These are phyloP conservation scores for Bocquillonia castaneifolia DNA, from an alignment of 441 rosid genomes.

Conservation along the genomic window DNA sequence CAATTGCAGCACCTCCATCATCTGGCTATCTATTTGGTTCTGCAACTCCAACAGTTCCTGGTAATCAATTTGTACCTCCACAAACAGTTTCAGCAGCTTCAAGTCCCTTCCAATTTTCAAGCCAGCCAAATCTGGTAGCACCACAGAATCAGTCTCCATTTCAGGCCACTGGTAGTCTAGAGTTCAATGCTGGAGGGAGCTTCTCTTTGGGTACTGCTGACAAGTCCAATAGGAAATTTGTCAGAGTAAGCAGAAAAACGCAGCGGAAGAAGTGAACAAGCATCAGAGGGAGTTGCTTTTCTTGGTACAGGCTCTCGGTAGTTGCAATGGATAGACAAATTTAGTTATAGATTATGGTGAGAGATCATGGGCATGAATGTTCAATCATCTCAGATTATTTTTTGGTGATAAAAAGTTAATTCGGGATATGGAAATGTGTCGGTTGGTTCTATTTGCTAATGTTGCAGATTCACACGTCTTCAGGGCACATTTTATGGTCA, in stretches of 20 bases:
- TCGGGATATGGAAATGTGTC: slow-evolving; percentile 8
- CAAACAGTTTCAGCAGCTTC: slow-evolving; percentile 24
- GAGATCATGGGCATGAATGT: slow-evolving; percentile 8
- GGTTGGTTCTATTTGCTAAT: slow-evolving; percentile 12
- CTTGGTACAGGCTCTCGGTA: neutral
- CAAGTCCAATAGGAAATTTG: slow-evolving; percentile 54
- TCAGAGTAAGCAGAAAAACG: slow-evolving; percentile 41
- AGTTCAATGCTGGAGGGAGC: slow-evolving; percentile 65
- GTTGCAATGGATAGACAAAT: slow-evolving; percentile 7
- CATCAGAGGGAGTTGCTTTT: neutral
- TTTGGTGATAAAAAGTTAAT: slow-evolving; percentile 15
- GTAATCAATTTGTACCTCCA: slow-evolving; percentile 38
- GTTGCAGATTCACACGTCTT: neutral
- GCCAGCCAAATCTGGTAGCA: slow-evolving; percentile 41
- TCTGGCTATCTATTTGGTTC: slow-evolving; percentile 38
- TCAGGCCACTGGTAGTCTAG: slow-evolving; percentile 60
- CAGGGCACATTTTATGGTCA: neutral
- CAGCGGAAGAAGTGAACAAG: slow-evolving; percentile 39
- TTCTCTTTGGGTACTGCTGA: slow-evolving; percentile 77
- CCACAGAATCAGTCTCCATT: slow-evolving; percentile 53
- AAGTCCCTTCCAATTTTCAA: slow-evolving; percentile 60
- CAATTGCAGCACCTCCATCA: slow-evolving; percentile 32
- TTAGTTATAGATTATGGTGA: slow-evolving; percentile 18
- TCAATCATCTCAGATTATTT: slow-evolving; percentile 7
- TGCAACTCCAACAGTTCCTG: slow-evolving; percentile 33